Percentiles rank a stretch among this genome's conserved stretches.
Conservation (phyloP, 495 filamentous ascomycete species). For the Trypethelium eluteriae region DNA sequence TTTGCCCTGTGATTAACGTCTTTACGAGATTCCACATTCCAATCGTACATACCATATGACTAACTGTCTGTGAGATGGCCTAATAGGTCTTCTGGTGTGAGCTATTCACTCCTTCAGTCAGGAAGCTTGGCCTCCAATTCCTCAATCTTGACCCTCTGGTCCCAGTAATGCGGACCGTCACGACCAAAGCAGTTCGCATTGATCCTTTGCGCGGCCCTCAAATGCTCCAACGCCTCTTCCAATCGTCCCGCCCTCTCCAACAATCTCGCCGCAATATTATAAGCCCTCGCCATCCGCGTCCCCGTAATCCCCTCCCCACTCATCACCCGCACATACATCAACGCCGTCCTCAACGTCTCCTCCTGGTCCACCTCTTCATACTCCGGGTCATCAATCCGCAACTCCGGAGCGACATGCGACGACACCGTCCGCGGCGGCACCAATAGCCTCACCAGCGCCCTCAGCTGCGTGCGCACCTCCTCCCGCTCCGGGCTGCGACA, state of each 20-base stretch:
- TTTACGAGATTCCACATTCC: no score
- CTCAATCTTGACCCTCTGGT: not conserved
- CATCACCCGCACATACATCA: not conserved
- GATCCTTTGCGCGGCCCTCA: not conserved
- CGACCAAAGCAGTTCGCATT: not conserved
- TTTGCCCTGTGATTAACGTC: no score
- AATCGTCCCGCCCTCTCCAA: not conserved
- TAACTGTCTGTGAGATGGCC: no score
- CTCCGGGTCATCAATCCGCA: not conserved
- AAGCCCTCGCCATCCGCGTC: not conserved
- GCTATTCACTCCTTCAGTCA: not conserved
- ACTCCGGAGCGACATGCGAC: not conserved
- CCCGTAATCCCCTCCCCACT: not conserved
- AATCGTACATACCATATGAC: no score
- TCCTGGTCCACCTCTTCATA: not conserved
- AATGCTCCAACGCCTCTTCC: not conserved
- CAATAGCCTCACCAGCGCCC: not conserved
- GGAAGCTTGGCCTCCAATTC: not conserved
- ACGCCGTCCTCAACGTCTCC: not conserved
- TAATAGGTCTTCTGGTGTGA: not conserved
- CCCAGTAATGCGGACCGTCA: not conserved
- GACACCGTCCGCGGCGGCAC: not conserved
- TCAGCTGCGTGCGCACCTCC: not conserved
- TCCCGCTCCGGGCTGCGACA: not conserved
- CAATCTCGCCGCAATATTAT: constrained; percentile 3